Conservation (phyloP, 2,329 filamentous ascomycete species). For the Hypoxylon sp. region DNA sequence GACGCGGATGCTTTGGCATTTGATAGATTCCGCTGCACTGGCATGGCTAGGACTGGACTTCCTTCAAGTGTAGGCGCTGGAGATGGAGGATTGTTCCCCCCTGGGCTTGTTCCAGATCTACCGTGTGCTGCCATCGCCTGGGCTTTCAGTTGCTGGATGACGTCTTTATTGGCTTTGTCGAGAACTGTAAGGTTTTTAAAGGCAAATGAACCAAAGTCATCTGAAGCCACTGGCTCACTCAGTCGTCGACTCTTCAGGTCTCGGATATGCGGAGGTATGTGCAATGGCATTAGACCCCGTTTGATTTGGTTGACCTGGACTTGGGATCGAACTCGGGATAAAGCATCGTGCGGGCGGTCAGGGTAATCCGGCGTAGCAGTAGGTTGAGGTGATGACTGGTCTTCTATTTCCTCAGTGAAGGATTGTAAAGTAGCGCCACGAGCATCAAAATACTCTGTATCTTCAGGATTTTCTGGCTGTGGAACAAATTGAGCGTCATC, state of each 20-base stretch:
- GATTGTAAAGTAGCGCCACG: slow-evolving; percentile 90
- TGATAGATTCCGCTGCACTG: slow-evolving; percentile 82
- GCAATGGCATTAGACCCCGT: slow-evolving; percentile 90
- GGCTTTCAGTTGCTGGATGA: slow-evolving; percentile 93
- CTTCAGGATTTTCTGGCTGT: slow-evolving; percentile 89
- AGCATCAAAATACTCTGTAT: slow-evolving; percentile 97
- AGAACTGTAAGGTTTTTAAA: slow-evolving; percentile 98
- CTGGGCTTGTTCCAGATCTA: slow-evolving; percentile 59
- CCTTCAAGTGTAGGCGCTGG: slow-evolving; percentile 79
- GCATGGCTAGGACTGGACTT: slow-evolving; percentile 82
- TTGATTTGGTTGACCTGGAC: slow-evolving; percentile 79
- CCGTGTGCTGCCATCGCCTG: slow-evolving; percentile 80
- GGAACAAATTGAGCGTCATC: slow-evolving; percentile 97
- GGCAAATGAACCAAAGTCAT: slow-evolving; percentile 95
- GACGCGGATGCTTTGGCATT: slow-evolving; percentile 72
- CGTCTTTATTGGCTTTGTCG: slow-evolving; percentile 98
- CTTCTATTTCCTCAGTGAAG: slow-evolving; percentile 94
- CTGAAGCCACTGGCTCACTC: slow-evolving; percentile 86
- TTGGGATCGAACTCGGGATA: slow-evolving; percentile 88
- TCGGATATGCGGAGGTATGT: slow-evolving; percentile 95
- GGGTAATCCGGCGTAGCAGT: slow-evolving; percentile 78
- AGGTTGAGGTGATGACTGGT: slow-evolving; percentile 79
- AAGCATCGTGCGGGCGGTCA: slow-evolving; percentile 91
- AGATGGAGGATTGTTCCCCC: slow-evolving; percentile 58
- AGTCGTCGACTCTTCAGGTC: slow-evolving; percentile 87